Percentiles rank a stretch among this genome's conserved stretches.
These are phyloP conservation scores for Miamiensis avidus DNA, from an alignment of 169 alveolate genomes.

Conservation along the genomic window DNA sequence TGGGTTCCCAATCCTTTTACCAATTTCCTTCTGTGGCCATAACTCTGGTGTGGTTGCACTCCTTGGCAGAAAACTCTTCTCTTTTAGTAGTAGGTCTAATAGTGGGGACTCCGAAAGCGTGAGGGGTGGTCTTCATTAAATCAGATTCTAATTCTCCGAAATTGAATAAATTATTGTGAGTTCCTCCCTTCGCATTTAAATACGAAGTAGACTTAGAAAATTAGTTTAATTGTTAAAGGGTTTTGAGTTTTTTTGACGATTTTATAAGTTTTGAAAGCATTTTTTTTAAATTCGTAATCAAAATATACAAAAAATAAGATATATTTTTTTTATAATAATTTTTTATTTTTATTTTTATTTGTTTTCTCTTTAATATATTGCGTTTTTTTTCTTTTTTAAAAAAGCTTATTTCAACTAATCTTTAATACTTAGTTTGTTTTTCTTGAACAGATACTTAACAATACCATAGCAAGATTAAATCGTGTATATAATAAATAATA, in stretches of 20 bases:
- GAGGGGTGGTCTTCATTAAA: conserved; percentile 14
- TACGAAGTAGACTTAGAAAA: not conserved
- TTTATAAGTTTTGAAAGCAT: not conserved
- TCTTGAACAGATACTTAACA: no score
- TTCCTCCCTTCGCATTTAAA: not conserved
- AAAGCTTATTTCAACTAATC: no score
- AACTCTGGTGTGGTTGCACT: conserved; percentile 36
- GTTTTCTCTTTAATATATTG: no score
- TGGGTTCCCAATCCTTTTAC: conserved; percentile 43
- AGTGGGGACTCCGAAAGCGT: conserved; percentile 22
- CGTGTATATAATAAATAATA: no score
- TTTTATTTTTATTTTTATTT: no score
- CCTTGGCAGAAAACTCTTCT: conserved; percentile 44
- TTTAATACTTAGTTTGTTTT: no score
- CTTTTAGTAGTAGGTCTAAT: conserved; percentile 50
- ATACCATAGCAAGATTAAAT: no score
- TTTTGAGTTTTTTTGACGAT: not conserved
- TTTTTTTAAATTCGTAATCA: no score
- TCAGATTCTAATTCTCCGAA: not conserved
- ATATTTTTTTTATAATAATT: no score
- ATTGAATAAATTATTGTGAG: not conserved
- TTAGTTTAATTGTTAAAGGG: not conserved
- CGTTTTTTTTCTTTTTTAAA: not conserved
- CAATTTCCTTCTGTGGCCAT: conserved; percentile 30
- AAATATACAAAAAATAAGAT: no score